These are phyloP conservation scores for Lecanicillium sp. DNA, from an alignment of 2,329 filamentous ascomycete species.

Conservation along the genomic window DNA sequence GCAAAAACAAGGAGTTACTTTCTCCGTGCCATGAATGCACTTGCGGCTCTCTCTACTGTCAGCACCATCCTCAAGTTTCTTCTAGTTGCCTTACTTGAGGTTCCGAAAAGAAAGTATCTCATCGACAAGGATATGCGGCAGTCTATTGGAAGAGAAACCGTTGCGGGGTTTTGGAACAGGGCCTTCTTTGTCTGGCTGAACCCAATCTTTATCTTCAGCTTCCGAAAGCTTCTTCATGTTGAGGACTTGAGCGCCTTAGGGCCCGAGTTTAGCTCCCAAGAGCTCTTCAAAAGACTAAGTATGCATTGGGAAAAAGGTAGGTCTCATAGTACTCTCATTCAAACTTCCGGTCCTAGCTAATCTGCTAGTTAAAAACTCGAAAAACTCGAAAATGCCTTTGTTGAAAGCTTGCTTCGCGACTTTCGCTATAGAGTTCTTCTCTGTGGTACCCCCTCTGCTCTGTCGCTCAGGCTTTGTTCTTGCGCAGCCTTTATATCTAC, in stretches of 20 bases:
- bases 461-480: no score
- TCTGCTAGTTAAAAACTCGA: no score
- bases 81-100: slow-evolving; percentile 22
- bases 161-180: slow-evolving; percentile 10
- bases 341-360: no score
- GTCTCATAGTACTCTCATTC: no score
- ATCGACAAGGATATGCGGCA: background rate
- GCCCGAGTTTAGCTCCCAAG: background rate
- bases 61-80: slow-evolving; percentile 17
- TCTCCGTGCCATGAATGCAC: slow-evolving; percentile 16
- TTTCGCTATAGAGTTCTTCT: no score
- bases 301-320: no score
- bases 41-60: slow-evolving; percentile 19
- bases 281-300: background rate
- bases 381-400: no score
- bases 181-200: slow-evolving; percentile 1
- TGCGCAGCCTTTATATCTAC: no score
- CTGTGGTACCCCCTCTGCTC: no score
- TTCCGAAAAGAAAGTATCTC: slow-evolving; percentile 14
- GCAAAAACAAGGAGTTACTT: slow-evolving; percentile 24
- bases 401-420: no score
- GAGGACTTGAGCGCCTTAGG: background rate
- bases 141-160: slow-evolving; percentile 11
- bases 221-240: background rate
- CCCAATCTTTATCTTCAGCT: background rate